phyloP scores from a whole-genome alignment of 2,329 filamentous ascomycete genomes.

The Dothiorella sarmentorum region DNA sequence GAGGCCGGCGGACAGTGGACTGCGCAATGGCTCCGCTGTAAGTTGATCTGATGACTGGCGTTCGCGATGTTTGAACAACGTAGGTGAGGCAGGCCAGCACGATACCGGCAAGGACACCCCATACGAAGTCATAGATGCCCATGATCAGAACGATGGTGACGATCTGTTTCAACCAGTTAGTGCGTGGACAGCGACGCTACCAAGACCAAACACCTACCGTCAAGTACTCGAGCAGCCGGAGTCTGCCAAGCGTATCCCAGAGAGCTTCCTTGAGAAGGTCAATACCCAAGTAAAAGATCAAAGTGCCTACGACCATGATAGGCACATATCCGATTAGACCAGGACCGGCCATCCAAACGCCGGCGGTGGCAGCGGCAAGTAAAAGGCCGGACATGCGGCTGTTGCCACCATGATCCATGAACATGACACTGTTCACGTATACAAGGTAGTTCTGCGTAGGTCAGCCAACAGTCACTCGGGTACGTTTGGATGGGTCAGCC shows the following conservation, averaged over 20 bases:
- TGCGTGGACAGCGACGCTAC: background rate
- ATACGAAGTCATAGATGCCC: slow-evolving; percentile 95
- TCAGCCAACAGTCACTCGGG: slow-evolving; percentile 25
- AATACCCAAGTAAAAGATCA: slow-evolving; percentile 94
- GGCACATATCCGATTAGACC: slow-evolving; percentile 90
- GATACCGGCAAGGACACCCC: slow-evolving; percentile 89
- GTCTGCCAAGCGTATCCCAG: slow-evolving; percentile 81
- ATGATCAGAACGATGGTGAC: slow-evolving; percentile 89
- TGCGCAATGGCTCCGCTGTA: slow-evolving; percentile 86
- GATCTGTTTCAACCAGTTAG: slow-evolving; percentile 49
- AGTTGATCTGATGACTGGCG: slow-evolving; percentile 84
- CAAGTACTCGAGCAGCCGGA: slow-evolving; percentile 82
- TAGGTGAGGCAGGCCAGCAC: slow-evolving; percentile 86
- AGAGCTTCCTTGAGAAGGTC: slow-evolving; percentile 87
- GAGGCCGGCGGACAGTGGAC: slow-evolving; percentile 88
- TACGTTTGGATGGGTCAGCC: too few species aligned
- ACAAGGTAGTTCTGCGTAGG: slow-evolving; percentile 80
- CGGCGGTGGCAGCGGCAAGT: slow-evolving; percentile 74
- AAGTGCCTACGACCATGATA: slow-evolving; percentile 90
- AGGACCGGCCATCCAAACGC: slow-evolving; percentile 81
- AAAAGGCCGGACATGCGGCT: slow-evolving; percentile 81
- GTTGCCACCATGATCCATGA: slow-evolving; percentile 88
- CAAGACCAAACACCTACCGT: slow-evolving; percentile 53
- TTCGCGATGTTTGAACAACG: slow-evolving; percentile 84
- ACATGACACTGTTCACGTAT: slow-evolving; percentile 95